phyloP scores from a whole-genome alignment of 495 filamentous ascomycete genomes.

The Annulohypoxylon nitens region DNA sequence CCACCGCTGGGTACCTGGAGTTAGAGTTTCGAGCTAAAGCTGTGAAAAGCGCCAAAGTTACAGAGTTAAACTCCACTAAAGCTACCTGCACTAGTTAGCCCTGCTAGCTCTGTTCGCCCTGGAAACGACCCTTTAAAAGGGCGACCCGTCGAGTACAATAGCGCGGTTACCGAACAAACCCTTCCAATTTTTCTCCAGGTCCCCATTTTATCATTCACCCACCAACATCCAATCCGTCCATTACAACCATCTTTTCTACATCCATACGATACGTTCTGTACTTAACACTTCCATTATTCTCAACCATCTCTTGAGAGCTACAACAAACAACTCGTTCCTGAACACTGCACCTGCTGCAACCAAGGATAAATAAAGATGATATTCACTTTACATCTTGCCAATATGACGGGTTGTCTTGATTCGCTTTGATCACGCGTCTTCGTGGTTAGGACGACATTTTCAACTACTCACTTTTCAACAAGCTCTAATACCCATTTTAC shows the following conservation, averaged over 20 bases:
- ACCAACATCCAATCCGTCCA: neutral
- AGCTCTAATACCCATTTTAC: neutral
- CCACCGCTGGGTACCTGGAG: neutral
- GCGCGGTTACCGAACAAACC: conserved; percentile 19
- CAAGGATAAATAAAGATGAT: conserved; percentile 22
- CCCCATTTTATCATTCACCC: neutral
- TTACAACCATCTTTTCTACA: neutral
- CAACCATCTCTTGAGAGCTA: neutral
- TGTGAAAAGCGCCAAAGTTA: conserved; percentile 2
- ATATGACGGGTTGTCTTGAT: conserved; percentile 37
- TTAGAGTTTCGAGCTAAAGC: conserved; percentile 14
- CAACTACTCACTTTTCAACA: neutral
- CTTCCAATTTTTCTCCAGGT: conserved; percentile 15
- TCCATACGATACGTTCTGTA: neutral
- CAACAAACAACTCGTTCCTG: neutral
- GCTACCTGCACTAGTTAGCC: neutral
- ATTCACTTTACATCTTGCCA: conserved; percentile 30
- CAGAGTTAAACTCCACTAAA: conserved; percentile 22
- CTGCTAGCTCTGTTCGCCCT: neutral
- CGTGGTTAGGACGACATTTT: conserved; percentile 26
- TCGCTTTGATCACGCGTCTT: conserved; percentile 42
- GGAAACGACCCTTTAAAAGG: conserved; percentile 33
- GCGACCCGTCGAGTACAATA: conserved; percentile 33
- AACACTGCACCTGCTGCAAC: conserved; percentile 8
- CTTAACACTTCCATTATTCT: conserved; percentile 4